A percentile compares a stretch with the other conserved stretches of the same genome.
Evolutionary conservation across 129 eudicot genomes (phyloP).

Genomic region (Flaveria sonorensis): DNA sequence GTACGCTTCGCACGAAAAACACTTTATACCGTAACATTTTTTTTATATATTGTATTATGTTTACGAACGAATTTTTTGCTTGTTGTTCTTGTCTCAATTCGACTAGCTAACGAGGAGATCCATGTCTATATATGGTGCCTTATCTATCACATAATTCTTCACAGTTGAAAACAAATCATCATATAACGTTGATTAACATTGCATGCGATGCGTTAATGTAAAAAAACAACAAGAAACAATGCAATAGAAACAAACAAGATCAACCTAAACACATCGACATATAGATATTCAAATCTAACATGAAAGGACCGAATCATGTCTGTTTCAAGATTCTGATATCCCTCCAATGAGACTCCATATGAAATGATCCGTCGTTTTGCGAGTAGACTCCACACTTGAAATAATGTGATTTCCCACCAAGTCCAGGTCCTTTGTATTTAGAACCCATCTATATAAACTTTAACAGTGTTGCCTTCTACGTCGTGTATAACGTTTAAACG

Average conservation of each 20-base stretch:
- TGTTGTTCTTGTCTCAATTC: too few relatives aligned
- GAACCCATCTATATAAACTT: constrained; percentile 27
- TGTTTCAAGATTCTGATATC: constrained; percentile 13
- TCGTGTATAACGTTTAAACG: constrained; percentile 41
- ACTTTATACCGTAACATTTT: too few relatives aligned
- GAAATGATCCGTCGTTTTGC: constrained; percentile 14
- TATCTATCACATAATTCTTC: too few relatives aligned
- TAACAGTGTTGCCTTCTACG: constrained; percentile 18
- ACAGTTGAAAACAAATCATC: neutral
- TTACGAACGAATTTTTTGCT: too few relatives aligned
- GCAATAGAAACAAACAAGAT: neutral
- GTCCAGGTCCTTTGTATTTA: constrained; percentile 18
- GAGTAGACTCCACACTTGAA: constrained; percentile 42
- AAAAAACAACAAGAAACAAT: neutral
- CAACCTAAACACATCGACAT: neutral
- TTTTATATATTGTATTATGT: too few relatives aligned
- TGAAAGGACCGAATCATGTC: neutral
- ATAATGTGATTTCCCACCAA: constrained; percentile 15
- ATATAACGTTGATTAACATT: too few relatives aligned
- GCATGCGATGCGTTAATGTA: neutral
- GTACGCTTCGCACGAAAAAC: too few relatives aligned
- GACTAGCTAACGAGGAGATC: too few relatives aligned
- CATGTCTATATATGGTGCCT: neutral
- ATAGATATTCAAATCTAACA: neutral
- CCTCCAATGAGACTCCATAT: constrained; percentile 42